Conservation (phyloP, 768 basidiomycete genomes). For the Lactarius indigo region DNA sequence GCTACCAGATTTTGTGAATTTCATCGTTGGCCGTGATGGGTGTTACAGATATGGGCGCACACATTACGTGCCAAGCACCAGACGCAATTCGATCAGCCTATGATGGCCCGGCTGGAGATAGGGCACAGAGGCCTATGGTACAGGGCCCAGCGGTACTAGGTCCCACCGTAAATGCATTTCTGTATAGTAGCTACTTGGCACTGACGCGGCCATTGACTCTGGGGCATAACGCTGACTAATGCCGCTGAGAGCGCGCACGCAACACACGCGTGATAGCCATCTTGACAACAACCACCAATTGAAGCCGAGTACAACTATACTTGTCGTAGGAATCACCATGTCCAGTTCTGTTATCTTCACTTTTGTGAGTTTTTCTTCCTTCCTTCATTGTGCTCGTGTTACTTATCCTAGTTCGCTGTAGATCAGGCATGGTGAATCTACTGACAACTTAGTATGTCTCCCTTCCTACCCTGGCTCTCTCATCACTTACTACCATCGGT, state of each 20-base stretch:
- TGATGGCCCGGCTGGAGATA: too few relatives aligned
- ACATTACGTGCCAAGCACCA: too few relatives aligned
- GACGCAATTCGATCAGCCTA: too few relatives aligned
- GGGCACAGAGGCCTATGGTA: too few relatives aligned
- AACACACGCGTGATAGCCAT: background rate
- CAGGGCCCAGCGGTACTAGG: too few relatives aligned
- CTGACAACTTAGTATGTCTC: constrained; percentile 63
- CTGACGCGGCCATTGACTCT: background rate
- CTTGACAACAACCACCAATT: background rate
- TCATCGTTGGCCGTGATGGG: too few relatives aligned
- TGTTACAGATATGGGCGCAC: too few relatives aligned
- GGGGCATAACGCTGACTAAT: background rate
- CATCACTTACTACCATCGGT: background rate
- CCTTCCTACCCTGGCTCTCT: background rate
- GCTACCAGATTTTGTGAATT: too few relatives aligned
- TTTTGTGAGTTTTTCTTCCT: constrained; percentile 27
- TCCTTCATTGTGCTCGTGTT: background rate
- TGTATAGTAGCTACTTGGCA: background rate
- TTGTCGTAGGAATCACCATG: constrained; percentile 18
- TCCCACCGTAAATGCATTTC: background rate
- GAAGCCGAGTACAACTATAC: background rate
- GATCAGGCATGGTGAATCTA: constrained; percentile 77
- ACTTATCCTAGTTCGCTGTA: constrained; percentile 28
- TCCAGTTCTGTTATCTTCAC: constrained; percentile 29
- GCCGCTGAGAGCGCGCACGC: background rate